A percentile compares a stretch with the other conserved stretches of the same genome.
These are phyloP conservation scores for Xylaria sp. DNA, from an alignment of 2,329 filamentous ascomycete genomes.

Conservation along the genomic window DNA sequence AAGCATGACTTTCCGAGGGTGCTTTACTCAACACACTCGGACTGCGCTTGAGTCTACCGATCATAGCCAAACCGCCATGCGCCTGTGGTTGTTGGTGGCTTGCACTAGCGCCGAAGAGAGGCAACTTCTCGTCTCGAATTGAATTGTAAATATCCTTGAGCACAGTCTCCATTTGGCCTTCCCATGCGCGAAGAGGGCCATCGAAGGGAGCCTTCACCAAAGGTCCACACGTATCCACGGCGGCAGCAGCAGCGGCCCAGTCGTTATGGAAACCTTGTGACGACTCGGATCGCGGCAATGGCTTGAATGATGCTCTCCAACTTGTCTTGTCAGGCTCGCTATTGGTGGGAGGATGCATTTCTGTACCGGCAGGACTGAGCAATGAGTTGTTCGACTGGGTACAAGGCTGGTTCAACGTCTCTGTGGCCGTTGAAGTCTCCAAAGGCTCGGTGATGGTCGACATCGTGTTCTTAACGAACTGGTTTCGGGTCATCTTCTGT, in stretches of 20 bases:
- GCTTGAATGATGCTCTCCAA: constrained; percentile 44
- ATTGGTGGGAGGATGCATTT: constrained; percentile 19
- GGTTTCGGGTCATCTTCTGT: constrained; percentile 88
- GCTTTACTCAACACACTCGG: constrained; percentile 91
- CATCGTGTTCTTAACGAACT: constrained; percentile 96
- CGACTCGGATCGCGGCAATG: constrained; percentile 43
- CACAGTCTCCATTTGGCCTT: constrained; percentile 81
- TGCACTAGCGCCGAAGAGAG: constrained; percentile 67
- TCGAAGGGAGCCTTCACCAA: constrained; percentile 73
- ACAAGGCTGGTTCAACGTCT: constrained; percentile 55
- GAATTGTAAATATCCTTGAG: constrained; percentile 88
- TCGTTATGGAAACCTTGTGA: constrained; percentile 36
- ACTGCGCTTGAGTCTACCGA: constrained; percentile 72
- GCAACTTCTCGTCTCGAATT: constrained; percentile 80
- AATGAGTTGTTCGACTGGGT: constrained; percentile 36
- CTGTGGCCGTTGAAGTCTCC: constrained; percentile 59
- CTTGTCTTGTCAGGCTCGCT: constrained; percentile 26
- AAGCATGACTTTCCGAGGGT: constrained; percentile 72
- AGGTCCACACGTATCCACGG: constrained; percentile 59
- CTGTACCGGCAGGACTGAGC: constrained; percentile 28
- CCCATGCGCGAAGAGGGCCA: constrained; percentile 75
- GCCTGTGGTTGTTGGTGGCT: constrained; percentile 41
- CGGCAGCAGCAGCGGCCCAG: constrained; percentile 26
- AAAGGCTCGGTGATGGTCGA: constrained; percentile 77
- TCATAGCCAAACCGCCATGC: constrained; percentile 65